Conservation (phyloP, 2,329 filamentous ascomycete species). For the Nemania diffusa region DNA sequence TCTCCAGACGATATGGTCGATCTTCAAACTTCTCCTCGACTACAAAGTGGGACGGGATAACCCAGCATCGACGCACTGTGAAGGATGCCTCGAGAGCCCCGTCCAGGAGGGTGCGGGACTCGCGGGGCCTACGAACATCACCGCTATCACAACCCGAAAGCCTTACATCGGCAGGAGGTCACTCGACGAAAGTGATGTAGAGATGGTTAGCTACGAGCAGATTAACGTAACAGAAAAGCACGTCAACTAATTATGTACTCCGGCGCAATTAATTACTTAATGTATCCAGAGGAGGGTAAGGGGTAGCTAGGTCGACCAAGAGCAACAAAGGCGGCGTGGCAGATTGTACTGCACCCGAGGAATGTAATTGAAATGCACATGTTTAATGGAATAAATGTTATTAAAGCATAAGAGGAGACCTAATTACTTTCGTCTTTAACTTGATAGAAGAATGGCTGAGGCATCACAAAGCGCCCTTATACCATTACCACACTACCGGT, state of each 20-base stretch:
- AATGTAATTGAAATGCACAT: no score
- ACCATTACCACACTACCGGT: no score
- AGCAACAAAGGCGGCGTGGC: no score
- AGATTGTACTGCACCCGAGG: no score
- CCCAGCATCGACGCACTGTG: not conserved
- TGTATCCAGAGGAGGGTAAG: not conserved
- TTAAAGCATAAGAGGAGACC: no score
- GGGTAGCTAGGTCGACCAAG: no score
- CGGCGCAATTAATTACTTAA: not conserved
- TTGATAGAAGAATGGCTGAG: no score
- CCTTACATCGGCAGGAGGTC: not conserved
- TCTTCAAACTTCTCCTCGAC: slow-evolving; percentile 34
- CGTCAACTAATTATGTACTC: not conserved
- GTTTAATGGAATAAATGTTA: no score
- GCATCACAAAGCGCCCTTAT: no score
- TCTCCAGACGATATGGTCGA: slow-evolving; percentile 32
- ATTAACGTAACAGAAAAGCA: not conserved
- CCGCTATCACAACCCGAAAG: not conserved
- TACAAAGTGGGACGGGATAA: slow-evolving; percentile 7
- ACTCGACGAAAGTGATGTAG: not conserved
- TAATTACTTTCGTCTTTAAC: no score
- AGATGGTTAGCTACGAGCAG: not conserved
- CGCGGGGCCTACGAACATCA: not conserved
- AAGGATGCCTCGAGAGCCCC: slow-evolving; percentile 9
- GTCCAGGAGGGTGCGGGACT: not conserved